Base-by-base conservation (phyloP, 345 rosid genomes). In the Camelina sativa region DNA sequence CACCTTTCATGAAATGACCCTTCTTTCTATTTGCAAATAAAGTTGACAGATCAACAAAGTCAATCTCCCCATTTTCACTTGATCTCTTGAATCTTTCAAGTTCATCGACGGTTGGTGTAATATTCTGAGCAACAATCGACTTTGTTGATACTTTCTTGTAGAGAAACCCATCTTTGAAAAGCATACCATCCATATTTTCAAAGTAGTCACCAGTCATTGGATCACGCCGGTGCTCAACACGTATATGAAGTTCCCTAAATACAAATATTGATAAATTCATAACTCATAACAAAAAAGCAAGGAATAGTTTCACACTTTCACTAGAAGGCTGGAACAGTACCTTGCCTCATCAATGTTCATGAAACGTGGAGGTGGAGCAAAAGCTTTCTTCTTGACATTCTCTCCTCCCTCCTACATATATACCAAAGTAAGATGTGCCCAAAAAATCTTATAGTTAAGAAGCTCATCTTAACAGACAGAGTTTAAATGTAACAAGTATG, bases 1-100 rank as follows among this genome's bases (percentile, higher is more conserved):
- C 98, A 30, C 97, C 98, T 82, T 91, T 91, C 93, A 88, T 83
- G 76, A 93, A 93, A 76, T 91, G 97, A 32, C 96, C 92, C 72
- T 87, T 93, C 85, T 91, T 91, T 80, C 97, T 83, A 73, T 89
- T 91, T 2, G 89, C 82, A 73, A 89, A 91, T 70, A 91, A 76
- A 67, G 87, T 84, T 46, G 98, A 85, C 67, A 89, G 80, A 80
- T 86, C 75, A 53, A 74, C 91, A 19, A 85, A 67, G 71, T 86
- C 97, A 60, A 80, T 78, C 22, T 92, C 93, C 70, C 91, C 92
- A 74, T 83, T 81, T 80, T 85, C 86, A 35, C 86, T 82, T 67
- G 97, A 87, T 32, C 83, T 71, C 59, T 83, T 82, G 37, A 93
- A 93, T 80, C 86, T 93, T 72, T 93, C 98, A 34, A 91, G 91